Percentiles rank a stretch among this genome's conserved stretches.
These are phyloP conservation scores for Rugiboletus extremiorientalis DNA, from an alignment of 1,284 basidiomycete genomes.

Conservation along the genomic window DNA sequence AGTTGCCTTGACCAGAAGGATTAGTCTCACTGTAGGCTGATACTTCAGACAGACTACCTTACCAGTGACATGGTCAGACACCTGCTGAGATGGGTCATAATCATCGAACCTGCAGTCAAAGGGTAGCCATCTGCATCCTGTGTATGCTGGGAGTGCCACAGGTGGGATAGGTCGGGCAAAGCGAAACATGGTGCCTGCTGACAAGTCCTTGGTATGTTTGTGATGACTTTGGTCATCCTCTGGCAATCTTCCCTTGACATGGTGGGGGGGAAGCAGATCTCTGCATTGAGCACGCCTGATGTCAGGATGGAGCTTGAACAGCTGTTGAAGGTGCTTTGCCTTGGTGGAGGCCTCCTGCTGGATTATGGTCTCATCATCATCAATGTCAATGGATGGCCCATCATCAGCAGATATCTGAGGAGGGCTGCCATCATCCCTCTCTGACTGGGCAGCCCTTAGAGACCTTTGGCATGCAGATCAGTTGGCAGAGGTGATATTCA, in stretches of 20 bases:
- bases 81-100: no score
- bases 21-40: no score
- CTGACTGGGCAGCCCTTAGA: no score
- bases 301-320: neutral
- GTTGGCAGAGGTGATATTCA: no score
- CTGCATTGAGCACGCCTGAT: neutral
- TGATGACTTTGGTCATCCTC: neutral
- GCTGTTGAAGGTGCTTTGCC: neutral
- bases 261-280: neutral
- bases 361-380: no score
- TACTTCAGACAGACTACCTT: no score
- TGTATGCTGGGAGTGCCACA: neutral
- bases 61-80: no score
- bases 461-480: no score
- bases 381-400: neutral
- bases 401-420: neutral
- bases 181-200: neutral
- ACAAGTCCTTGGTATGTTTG: neutral
- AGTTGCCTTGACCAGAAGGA: no score
- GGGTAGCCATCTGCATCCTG: neutral
- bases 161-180: neutral
- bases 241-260: neutral
- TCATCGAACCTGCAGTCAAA: neutral
- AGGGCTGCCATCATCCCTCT: no score
- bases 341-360: neutral